Base-by-base conservation (phyloP, 1,284 basidiomycete genomes). In the Singerocomus inundabilis region DNA sequence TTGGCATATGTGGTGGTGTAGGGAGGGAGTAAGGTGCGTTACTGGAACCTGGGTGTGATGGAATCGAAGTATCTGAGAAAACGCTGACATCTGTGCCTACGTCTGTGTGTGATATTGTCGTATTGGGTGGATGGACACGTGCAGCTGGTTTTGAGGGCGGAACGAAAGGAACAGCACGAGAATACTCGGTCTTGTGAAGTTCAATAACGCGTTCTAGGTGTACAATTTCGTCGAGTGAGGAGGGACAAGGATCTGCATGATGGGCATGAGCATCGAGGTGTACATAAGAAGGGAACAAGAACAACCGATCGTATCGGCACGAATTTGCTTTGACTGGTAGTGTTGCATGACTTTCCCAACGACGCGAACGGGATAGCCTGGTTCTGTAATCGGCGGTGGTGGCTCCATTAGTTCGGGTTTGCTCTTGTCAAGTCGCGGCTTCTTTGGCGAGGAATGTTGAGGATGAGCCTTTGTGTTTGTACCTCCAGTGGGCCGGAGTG, bases 101-200 rank as follows among this genome's bases (percentile, higher is more conserved):
- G 5, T 28, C 35, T 13, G 31, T 3, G 24, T 38, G 35, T 25
- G 26, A 11, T 10, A 33, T 41, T 3, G 47, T 50, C 21, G 34
- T 26, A n/a, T 48, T 40, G 10, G 13, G 28, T 21, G 44, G 21
- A 31, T 49, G 40, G n/a, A 45, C 33, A 54, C 57, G 30, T 16
- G 31, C 38, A 0, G 50, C 6, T 21, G 51, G 44, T 16, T 57
- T 56, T 24, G 56, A 38, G 21, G 67, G 50, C 21, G 77, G 78
- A 16, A 72, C 58, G 54, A 83, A 88, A 4, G 76, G 75, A 35
- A 63, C 68, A 18, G 67, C 48, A 0, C 69, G 59, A 5, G 70
- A 75, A 61, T 88, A 88, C 40, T 66, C 69, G 1, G 70, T 71
- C 53, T 71, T 67, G 60, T 86, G 86, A 9, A 88, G 68, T 2